Evolutionary conservation across 2,329 filamentous ascomycete species (phyloP).

Genomic region (Colletotrichum neosansevieriae): DNA sequence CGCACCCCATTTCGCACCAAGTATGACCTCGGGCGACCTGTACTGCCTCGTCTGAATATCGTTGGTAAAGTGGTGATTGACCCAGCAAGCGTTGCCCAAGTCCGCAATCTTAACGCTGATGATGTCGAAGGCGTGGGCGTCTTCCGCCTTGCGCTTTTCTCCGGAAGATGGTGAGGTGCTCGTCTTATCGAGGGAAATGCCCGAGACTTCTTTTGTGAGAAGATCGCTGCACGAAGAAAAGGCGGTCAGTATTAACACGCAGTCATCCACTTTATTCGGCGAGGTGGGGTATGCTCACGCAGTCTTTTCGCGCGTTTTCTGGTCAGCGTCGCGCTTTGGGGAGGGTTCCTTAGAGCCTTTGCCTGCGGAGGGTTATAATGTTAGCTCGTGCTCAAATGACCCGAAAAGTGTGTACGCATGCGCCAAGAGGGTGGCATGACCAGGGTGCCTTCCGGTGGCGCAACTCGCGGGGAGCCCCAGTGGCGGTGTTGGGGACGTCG

Average conservation of each 20-base stretch:
- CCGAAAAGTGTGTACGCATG: neutral
- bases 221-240: constrained; percentile 73
- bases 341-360: constrained; percentile 57
- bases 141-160: constrained; percentile 73
- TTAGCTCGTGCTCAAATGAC: constrained; percentile 21
- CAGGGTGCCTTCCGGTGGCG: constrained; percentile 1
- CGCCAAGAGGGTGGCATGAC: neutral
- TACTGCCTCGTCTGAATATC: constrained; percentile 99
- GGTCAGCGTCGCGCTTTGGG: constrained; percentile 69
- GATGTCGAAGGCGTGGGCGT: constrained; percentile 72
- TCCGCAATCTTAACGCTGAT: constrained; percentile 99
- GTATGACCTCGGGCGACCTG: constrained; percentile 94
- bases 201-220: constrained; percentile 91
- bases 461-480: constrained; percentile 10
- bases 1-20: constrained; percentile 98
- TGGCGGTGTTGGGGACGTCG: constrained; percentile 13
- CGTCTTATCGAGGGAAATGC: constrained; percentile 89
- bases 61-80: constrained; percentile 98
- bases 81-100: constrained; percentile 98
- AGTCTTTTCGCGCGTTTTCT: constrained; percentile 91
- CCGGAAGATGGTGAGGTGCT: constrained; percentile 63
- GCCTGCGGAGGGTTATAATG: constrained; percentile 42
- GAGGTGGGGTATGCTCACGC: constrained; percentile 72
- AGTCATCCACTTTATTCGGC: constrained; percentile 12
- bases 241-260: constrained; percentile 23